Evolutionary conservation across 768 basidiomycete species (phyloP).

Genomic region (Agrocybe pediades): DNA sequence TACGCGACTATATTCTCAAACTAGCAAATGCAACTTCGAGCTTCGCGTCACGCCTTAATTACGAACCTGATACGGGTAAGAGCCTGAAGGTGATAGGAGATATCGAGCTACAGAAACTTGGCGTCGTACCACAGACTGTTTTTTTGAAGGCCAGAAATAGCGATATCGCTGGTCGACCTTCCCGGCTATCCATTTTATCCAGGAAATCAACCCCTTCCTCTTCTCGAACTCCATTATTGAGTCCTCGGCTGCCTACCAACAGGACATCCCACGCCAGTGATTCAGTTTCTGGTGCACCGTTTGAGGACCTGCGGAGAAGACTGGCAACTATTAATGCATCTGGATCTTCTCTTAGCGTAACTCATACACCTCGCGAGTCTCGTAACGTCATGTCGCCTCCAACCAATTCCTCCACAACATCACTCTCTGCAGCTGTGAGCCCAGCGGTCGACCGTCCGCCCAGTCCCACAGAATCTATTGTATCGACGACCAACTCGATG

Average conservation of each 20-base stretch:
- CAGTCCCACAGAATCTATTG: slow-evolving; percentile 83
- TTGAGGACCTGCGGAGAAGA: slow-evolving; percentile 78
- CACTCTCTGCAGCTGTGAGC: slow-evolving; percentile 26
- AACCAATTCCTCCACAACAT: slow-evolving; percentile 30
- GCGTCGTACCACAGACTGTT: slow-evolving; percentile 88
- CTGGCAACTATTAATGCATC: slow-evolving; percentile 79
- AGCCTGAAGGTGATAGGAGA: slow-evolving; percentile 65
- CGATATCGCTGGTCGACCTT: slow-evolving; percentile 40
- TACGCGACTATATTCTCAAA: slow-evolving; percentile 88
- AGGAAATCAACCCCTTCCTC: slow-evolving; percentile 37
- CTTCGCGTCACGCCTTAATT: slow-evolving; percentile 63
- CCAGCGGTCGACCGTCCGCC: slow-evolving; percentile 55
- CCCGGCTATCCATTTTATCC: slow-evolving; percentile 40
- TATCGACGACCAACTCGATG: slow-evolving; percentile 71
- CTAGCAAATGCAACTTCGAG: slow-evolving; percentile 79
- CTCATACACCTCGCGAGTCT: slow-evolving; percentile 44
- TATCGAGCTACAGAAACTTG: slow-evolving; percentile 83
- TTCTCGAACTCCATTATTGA: slow-evolving; percentile 43
- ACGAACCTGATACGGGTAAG: slow-evolving; percentile 65
- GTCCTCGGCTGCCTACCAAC: slow-evolving; percentile 52
- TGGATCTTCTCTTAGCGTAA: slow-evolving; percentile 57
- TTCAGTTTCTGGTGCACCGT: slow-evolving; percentile 51
- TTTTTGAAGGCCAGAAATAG: slow-evolving; percentile 68
- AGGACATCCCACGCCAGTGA: slow-evolving; percentile 52
- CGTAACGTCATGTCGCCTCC: slow-evolving; percentile 44